phyloP scores from a whole-genome alignment of 106 monocot genomes.

The Alisma plantagoaquatica region DNA sequence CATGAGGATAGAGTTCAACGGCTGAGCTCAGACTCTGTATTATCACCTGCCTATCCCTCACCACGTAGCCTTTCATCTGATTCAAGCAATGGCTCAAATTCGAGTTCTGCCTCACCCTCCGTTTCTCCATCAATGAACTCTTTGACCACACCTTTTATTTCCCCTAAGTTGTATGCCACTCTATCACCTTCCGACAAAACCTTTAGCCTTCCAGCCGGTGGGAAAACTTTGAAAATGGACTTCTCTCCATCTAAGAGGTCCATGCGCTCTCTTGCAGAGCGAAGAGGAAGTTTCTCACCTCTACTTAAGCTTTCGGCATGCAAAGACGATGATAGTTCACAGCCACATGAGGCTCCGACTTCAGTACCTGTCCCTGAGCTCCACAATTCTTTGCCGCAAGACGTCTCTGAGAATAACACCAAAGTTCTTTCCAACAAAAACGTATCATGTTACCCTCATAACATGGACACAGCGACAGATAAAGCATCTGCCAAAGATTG shows the following conservation, averaged over 20 bases:
- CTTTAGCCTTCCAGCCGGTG: no score
- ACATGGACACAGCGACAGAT: no score
- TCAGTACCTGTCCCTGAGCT: conserved; percentile 13
- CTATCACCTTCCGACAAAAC: no score
- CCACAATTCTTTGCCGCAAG: conserved; percentile 7
- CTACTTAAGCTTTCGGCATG: conserved; percentile 44
- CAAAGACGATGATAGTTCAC: conserved; percentile 20
- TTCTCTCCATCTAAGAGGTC: conserved; percentile 35
- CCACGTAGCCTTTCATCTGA: conserved; percentile 70
- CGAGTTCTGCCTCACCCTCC: conserved; percentile 57
- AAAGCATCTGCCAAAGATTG: conserved; percentile 4
- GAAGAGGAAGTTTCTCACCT: conserved; percentile 64
- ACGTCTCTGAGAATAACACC: conserved; percentile 9
- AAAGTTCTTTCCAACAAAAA: not conserved
- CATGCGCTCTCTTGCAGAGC: conserved; percentile 64
- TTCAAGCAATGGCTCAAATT: conserved; percentile 56
- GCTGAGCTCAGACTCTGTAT: conserved; percentile 26
- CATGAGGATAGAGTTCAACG: conserved; percentile 19
- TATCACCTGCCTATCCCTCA: conserved; percentile 56
- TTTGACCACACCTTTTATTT: no score
- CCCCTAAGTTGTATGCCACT: no score
- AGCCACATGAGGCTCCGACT: conserved; percentile 8
- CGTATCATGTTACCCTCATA: no score
- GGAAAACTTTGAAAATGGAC: no score
- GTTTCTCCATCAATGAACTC: conserved; percentile 46